These are phyloP conservation scores for Pyrenochaeta sp. DNA, from an alignment of 2,329 filamentous ascomycete genomes.

Conservation along the genomic window DNA sequence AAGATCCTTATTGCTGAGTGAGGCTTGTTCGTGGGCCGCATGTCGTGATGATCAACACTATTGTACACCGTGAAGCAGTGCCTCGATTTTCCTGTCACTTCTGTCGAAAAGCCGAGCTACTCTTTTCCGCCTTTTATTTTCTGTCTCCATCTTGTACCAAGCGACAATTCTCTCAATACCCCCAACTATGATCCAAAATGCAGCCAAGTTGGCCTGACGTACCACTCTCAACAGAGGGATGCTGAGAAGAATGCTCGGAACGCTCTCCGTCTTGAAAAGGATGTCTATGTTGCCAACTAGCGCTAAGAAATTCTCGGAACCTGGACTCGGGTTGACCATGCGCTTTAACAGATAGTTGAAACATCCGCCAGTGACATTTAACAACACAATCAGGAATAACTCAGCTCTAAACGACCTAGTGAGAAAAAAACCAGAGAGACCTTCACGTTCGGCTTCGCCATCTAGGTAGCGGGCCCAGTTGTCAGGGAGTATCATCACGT, in stretches of 20 bases:
- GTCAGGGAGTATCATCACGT: not conserved
- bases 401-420: not conserved
- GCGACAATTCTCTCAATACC: too few relatives aligned
- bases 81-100: too few relatives aligned
- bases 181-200: not conserved
- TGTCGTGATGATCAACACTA: too few relatives aligned
- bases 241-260: not conserved
- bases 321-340: not conserved
- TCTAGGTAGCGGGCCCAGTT: not conserved
- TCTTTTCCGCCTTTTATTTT: too few relatives aligned
- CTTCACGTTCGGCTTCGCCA: not conserved
- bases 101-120: too few relatives aligned
- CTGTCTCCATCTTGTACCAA: too few relatives aligned
- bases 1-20: too few relatives aligned
- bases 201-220: not conserved
- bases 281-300: not conserved
- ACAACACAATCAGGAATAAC: not conserved
- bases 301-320: not conserved
- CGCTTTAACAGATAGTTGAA: not conserved
- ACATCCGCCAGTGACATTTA: not conserved
- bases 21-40: too few relatives aligned
- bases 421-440: not conserved
- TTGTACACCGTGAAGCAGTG: too few relatives aligned
- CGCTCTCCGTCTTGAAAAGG: not conserved
- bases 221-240: not conserved